phyloP scores from a whole-genome alignment of 2,329 filamentous ascomycete genomes.

The Diaporthe vexans region DNA sequence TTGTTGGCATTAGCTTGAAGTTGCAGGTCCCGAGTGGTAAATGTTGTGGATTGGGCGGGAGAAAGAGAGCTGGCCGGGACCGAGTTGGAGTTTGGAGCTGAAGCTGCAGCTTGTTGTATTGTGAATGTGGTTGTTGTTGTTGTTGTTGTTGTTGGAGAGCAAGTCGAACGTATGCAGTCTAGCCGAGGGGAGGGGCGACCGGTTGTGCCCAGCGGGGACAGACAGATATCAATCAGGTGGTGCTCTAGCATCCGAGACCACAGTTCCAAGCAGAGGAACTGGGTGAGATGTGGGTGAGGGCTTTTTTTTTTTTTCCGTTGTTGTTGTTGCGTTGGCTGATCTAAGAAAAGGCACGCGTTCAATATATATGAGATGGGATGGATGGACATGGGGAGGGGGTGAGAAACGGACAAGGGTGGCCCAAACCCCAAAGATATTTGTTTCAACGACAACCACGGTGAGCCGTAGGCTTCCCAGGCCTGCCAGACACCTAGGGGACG shows the following conservation, averaged over 20 bases:
- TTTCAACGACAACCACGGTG: constrained; percentile 12
- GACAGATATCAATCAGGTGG: background rate
- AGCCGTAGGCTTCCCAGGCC: background rate
- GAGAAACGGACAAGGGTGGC: background rate
- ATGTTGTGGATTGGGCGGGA: background rate
- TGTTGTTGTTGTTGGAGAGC: too few species aligned
- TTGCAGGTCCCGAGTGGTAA: background rate
- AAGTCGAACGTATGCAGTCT: background rate
- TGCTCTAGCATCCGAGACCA: background rate
- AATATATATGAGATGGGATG: constrained; percentile 12
- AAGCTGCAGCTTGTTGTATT: constrained; percentile 8
- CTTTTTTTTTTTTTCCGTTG: too few species aligned
- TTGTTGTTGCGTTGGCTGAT: constrained; percentile 1
- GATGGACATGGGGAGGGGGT: constrained; percentile 12
- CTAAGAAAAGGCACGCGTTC: constrained; percentile 9
- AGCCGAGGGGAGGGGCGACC: background rate
- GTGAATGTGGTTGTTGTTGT: background rate
- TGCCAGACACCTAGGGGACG: constrained; percentile 2
- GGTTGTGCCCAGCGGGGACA: background rate
- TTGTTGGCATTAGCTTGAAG: background rate
- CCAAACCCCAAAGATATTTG: constrained; percentile 10
- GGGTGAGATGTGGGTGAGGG: background rate
- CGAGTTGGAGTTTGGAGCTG: background rate
- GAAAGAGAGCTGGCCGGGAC: background rate
- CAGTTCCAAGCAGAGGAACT: background rate